Evolutionary conservation across 345 rosid species (phyloP).

Genomic region (Corchorus capsularis): DNA sequence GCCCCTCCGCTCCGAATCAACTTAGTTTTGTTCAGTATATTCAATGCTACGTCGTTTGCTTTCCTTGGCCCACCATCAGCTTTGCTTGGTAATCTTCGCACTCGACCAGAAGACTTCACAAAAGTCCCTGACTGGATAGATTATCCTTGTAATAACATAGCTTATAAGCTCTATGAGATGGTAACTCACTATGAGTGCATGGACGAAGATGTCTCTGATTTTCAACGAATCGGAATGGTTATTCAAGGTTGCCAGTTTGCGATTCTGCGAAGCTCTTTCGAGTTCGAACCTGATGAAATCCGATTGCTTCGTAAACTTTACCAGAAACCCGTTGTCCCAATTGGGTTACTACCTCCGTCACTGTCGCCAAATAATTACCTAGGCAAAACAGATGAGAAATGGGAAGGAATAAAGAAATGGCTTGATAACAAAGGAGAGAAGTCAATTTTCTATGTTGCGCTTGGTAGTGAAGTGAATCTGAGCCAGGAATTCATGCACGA

Average conservation of each 20-base stretch:
- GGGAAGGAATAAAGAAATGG: slow-evolving; percentile 43
- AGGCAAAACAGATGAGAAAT: slow-evolving; percentile 19
- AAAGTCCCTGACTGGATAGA: slow-evolving; percentile 48
- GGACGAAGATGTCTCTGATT: slow-evolving; percentile 37
- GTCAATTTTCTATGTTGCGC: slow-evolving; percentile 46
- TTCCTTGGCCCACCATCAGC: slow-evolving; percentile 34
- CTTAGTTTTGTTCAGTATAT: slow-evolving; percentile 34
- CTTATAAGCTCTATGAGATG: slow-evolving; percentile 40
- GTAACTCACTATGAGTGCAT: slow-evolving; percentile 41
- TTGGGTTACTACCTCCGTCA: slow-evolving; percentile 51
- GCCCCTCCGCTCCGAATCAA: slow-evolving; percentile 35
- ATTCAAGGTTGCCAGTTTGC: slow-evolving; percentile 36
- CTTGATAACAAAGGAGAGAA: slow-evolving; percentile 30
- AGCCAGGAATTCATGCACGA: slow-evolving; percentile 27
- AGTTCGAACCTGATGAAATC: slow-evolving; percentile 57
- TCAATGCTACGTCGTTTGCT: slow-evolving; percentile 28
- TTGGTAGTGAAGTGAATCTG: slow-evolving; percentile 50
- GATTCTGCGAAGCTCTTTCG: slow-evolving; percentile 38
- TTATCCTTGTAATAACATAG: slow-evolving; percentile 35
- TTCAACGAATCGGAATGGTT: slow-evolving; percentile 35
- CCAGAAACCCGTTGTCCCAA: slow-evolving; percentile 42
- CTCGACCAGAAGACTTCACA: slow-evolving; percentile 44
- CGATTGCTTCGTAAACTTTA: slow-evolving; percentile 34
- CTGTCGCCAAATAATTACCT: not conserved
- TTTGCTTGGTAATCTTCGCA: slow-evolving; percentile 8